Base-by-base conservation (phyloP, 768 basidiomycete species). In the Lentinula sp. region DNA sequence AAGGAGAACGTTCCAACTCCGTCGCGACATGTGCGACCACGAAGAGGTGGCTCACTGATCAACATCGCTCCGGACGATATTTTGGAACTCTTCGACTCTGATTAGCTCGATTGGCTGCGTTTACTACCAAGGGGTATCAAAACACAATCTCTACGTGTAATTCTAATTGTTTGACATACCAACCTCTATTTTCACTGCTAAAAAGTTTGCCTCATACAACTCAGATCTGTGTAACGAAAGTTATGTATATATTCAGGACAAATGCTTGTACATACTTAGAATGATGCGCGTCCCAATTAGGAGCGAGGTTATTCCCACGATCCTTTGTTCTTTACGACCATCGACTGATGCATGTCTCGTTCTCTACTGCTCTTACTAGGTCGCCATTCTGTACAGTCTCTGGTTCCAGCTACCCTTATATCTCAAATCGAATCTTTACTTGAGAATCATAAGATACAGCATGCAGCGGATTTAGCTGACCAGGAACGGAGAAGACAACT, bases 381-480 rank as follows among this genome's bases (percentile, higher is more conserved):
- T 7, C 67, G 76, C 43, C 83, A 82, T 65, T 83, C 82, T 7
- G 70, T 92, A 13, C 78, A 85, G 46, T 84, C 88, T 3, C 80
- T 92, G 13, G 80, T 89, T 8, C 87, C 86, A 0, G 84, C 88
- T 4, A 88, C 89, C 0, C 76, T 89, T 48, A 84, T 87, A 56
- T 85, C 88, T 1, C 91, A 90, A 70, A 81, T 84, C 21, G 89
- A 91, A 64, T 80, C 85, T 0, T 71, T 91, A 37, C 77, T 93
- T 16, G 81, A 85, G 46, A 79, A 76, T 61, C 87, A 87, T 65
- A 75, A 80, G 62, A 77, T 91, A 6, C 78, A 84, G 58, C 88
- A 91, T 70, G 88, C 84, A 2, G 78, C 80, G 37, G 78, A 78
- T 45, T 69, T 93, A 31, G 82, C 83, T 2, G 86, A 88, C 66